Evolutionary conservation across 345 rosid species (phyloP), one percentile per base, ranked within the genome.

Genomic region (Theobroma cacao): DNA sequence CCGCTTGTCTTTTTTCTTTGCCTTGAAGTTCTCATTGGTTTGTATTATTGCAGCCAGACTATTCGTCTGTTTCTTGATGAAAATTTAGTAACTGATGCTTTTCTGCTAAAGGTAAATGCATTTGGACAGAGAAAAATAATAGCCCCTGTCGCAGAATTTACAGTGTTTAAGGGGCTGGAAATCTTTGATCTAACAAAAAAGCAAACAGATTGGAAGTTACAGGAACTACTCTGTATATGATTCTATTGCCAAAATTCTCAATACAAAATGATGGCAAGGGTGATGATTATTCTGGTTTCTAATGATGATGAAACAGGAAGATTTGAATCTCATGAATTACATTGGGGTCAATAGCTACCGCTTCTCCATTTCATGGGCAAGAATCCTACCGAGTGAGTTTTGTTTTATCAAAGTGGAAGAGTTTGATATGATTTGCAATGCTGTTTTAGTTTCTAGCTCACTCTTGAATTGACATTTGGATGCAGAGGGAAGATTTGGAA

Each of bases 311-410:
- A 4, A 41, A 77, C 74, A 84, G 87, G 84, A 74, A 77, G 84
- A 73, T 74, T 26, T 84, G 33, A 73, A 73, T 67, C 77, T 86
- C 26, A 80, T 82, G 81, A 10, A 58, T 24, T 41, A 31, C 41
- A 30, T 72, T 61, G 77, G 81, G 43, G 82, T 73, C 74, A 66
- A 56, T 38, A 77, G 97, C 85, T 93, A 90, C 64, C 87, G 95
- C 26, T 90, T 94, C 79, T 93, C 97, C 18, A 88, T 93, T 64
- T 91, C 98, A 47, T 90, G 97, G 97, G 88, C 97, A 18, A 85
- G 97, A 83, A 72, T 93, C 69, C 86, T 94, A 72, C 95, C 97
- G 3, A 85, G 98, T 94, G 81, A 87, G 93, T 58, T 60, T 33
- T 17, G 8, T 77, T 48, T 77, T 31, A 28, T 73, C 22, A 36